A percentile compares a stretch with the other conserved stretches of the same genome.
Evolutionary conservation across 441 rosid species (phyloP).

Genomic region (Gossypium davidsonii): DNA sequence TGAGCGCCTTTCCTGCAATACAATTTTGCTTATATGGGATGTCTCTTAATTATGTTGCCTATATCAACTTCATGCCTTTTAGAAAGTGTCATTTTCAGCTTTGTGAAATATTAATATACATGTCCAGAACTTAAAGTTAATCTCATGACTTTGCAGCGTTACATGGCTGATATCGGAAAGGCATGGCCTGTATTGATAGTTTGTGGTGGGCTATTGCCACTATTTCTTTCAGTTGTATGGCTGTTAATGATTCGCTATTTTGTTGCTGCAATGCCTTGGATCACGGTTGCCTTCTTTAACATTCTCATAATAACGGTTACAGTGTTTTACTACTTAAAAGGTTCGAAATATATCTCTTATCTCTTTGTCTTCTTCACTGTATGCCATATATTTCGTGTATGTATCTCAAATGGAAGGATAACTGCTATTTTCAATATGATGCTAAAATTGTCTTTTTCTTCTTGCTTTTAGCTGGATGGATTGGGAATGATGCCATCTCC

Average conservation of each 20-base stretch:
- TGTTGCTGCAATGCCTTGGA: slow-evolving; percentile 98
- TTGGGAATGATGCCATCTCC: slow-evolving; percentile 61
- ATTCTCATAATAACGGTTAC: slow-evolving; percentile 77
- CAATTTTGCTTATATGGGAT: slow-evolving; percentile 2
- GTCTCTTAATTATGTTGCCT: not conserved
- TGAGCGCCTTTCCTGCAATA: slow-evolving; percentile 12
- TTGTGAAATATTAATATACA: not conserved
- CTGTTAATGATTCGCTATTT: slow-evolving; percentile 83
- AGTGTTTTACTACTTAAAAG: slow-evolving; percentile 83
- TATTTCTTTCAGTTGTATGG: slow-evolving; percentile 85
- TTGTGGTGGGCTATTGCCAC: slow-evolving; percentile 89
- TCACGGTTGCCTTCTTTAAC: slow-evolving; percentile 79
- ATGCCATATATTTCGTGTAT: not conserved
- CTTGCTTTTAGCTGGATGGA: slow-evolving; percentile 62
- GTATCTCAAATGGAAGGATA: not conserved
- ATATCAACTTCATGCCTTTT: slow-evolving; percentile 9
- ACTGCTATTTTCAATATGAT: slow-evolving; percentile 1
- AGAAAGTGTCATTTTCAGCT: not conserved
- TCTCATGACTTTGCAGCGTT: slow-evolving; percentile 57
- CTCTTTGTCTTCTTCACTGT: not conserved
- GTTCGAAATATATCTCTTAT: slow-evolving; percentile 26
- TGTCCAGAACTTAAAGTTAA: slow-evolving; percentile 10
- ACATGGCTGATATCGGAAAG: slow-evolving; percentile 88
- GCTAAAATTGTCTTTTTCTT: slow-evolving; percentile 15
- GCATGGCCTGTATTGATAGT: slow-evolving; percentile 90